Evolutionary conservation across 106 monocot species (phyloP).

Genomic region (Hemerocallis citrina): DNA sequence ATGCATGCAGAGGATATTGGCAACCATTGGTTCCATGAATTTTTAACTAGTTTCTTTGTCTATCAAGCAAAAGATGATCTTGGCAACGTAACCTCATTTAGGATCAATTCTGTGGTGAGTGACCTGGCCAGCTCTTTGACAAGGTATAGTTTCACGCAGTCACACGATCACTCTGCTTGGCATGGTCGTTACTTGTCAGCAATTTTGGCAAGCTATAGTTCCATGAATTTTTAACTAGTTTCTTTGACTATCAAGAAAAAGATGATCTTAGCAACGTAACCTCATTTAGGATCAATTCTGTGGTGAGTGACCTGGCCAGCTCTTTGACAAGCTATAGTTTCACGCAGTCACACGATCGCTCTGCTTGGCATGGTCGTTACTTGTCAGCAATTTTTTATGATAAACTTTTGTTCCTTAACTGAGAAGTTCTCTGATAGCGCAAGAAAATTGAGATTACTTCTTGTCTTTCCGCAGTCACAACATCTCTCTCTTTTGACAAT

Average conservation of each 20-base stretch:
- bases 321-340: background rate
- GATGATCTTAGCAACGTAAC: background rate
- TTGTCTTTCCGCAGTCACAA: background rate
- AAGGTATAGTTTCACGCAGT: too few relatives aligned
- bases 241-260: too few relatives aligned
- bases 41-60: background rate
- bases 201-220: too few relatives aligned
- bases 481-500: background rate
- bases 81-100: background rate
- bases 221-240: too few relatives aligned
- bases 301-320: background rate
- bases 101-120: too few relatives aligned
- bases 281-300: background rate
- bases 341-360: background rate
- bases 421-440: background rate
- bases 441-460: conserved; percentile 4
- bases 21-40: background rate
- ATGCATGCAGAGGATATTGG: background rate
- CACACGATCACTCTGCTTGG: too few relatives aligned
- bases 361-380: background rate
- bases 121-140: too few relatives aligned
- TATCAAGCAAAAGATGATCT: background rate
- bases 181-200: too few relatives aligned
- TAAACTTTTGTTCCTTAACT: background rate
- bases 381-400: background rate